Conservation (phyloP, 257 asterid genomes). For the Penstemon eatonii region DNA sequence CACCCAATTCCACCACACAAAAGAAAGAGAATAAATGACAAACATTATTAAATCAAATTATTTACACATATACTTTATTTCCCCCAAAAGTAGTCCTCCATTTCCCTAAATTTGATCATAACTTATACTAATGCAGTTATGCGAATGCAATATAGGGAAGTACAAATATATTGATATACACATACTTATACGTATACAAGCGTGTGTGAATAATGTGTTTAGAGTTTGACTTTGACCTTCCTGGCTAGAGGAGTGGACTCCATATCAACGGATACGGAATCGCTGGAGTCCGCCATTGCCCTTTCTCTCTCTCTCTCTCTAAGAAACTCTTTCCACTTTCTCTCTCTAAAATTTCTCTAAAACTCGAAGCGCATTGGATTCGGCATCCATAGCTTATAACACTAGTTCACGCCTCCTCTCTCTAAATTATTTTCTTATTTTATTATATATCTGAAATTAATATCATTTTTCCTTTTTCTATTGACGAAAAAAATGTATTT, state of each 20-base stretch:
- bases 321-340: conserved; percentile 29
- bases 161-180: not conserved
- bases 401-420: conserved; percentile 38
- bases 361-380: conserved; percentile 46
- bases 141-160: too few relatives aligned
- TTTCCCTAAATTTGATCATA: conserved; percentile 19
- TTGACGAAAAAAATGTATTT: not conserved
- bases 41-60: too few relatives aligned
- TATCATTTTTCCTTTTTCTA: not conserved
- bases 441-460: not conserved
- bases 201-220: conserved; percentile 29
- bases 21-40: not conserved
- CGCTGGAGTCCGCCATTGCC: conserved; percentile 91
- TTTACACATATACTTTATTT: too few relatives aligned
- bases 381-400: conserved; percentile 56
- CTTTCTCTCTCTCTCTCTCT: conserved; percentile 27
- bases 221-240: conserved; percentile 63
- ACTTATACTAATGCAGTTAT: too few relatives aligned
- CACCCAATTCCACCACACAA: not conserved
- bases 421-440: not conserved
- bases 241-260: conserved; percentile 75
- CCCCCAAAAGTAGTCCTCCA: not conserved
- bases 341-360: conserved; percentile 6
- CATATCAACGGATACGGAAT: conserved; percentile 86
- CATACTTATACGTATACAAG: conserved; percentile 2